Evolutionary conservation across 345 rosid species (phyloP), one percentile per base, ranked within the genome.

Genomic region (Ailanthus altissimus): DNA sequence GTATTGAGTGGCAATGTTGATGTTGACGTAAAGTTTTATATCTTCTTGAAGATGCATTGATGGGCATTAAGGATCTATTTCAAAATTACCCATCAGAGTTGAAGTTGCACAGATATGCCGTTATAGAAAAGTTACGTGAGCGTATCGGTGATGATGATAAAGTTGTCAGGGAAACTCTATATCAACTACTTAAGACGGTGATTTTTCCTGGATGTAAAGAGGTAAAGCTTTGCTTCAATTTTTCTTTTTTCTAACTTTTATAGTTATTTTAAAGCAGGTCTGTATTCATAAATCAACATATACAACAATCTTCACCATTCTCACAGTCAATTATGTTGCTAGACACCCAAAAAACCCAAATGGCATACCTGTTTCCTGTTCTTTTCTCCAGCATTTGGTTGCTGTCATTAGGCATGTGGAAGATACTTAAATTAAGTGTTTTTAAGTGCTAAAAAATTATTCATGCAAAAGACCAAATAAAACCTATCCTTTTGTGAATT

Each of bases 61-160:
- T 43, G 75, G 98, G 99, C 20, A 83, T 96, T 79, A 85, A 77
- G 75, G 93, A 96, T 86, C 84, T 96, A 67, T 81, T 92, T 77
- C 75, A 66, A 61, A 86, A 85, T 82, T 72, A 92, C 85, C 98
- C 97, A 25, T 86, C 73, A 26, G 97, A 93, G 86, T 71, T 92
- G 74, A 90, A 74, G 77, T 76, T 78, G 66, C 97, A 84, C 67
- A 88, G 81, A 77, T 87, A 84, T 67, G 87, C 86, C 45, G 87
- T 86, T 40, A 73, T 96, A 50, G 89, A 91, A 75, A 93, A 86
- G 81, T 85, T 96, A 40, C 90, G 90, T 21, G 88, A 89, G 81
- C 91, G 94, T 47, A 77, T 91, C 26, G 77, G 85, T 80, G 99
- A 96, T 84, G 89, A 84, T 75, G 93, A 91, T 76, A 80, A 83